These are phyloP conservation scores for Rhizoclosmatium globosum DNA, from an alignment of 192 early-diverging fungal species.

Conservation along the genomic window DNA sequence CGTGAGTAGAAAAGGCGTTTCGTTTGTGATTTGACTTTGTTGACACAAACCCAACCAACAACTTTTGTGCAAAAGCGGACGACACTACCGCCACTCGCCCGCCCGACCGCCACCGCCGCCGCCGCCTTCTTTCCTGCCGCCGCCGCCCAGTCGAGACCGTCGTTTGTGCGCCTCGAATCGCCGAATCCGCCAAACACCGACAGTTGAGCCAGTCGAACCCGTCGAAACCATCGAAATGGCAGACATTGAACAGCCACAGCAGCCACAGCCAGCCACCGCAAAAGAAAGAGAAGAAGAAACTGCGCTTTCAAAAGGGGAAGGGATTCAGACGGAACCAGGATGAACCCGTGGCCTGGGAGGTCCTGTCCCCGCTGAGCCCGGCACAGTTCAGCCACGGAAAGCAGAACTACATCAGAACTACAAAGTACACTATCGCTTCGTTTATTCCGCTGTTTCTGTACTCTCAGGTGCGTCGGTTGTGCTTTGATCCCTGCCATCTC, in stretches of 20 bases:
- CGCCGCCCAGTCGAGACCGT: too few species aligned
- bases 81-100: neutral
- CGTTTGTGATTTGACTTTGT: too few species aligned
- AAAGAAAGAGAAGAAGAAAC: conserved; percentile 16
- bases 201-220: too few species aligned
- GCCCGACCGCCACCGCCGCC: too few species aligned
- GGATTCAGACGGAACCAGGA: conserved; percentile 32
- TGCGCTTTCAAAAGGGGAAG: neutral
- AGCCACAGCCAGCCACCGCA: neutral
- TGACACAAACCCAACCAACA: neutral
- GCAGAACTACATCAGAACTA: conserved; percentile 86
- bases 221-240: neutral
- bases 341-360: conserved; percentile 30
- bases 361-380: conserved; percentile 24
- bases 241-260: neutral
- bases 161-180: neutral
- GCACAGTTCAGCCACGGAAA: neutral
- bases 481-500: neutral
- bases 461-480: conserved; percentile 83
- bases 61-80: neutral
- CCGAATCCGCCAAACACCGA: too few species aligned
- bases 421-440: conserved; percentile 91
- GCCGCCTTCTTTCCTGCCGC: neutral
- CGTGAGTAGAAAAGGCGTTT: too few species aligned
- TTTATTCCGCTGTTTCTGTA: conserved; percentile 94